Evolutionary conservation across 768 basidiomycete genomes (phyloP), one percentile per base, ranked within the genome.

Genomic region (Boletus rex-veris): DNA sequence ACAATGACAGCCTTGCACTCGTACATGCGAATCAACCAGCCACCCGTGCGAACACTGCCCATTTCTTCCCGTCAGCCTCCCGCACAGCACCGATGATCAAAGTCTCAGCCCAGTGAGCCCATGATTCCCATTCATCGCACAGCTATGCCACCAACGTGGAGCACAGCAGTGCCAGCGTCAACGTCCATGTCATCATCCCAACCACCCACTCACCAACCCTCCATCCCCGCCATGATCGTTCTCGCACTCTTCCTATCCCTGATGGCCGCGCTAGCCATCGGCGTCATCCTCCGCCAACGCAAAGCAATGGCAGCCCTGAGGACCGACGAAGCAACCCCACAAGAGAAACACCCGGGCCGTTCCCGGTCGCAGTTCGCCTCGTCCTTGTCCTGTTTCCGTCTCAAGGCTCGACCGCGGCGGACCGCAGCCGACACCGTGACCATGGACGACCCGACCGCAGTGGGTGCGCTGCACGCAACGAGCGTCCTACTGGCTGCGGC

Each of bases 401-500:
- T 8, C 28, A 28, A 28, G 28, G 7, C 28, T 28, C 8, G 28
- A 8, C 28, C 28, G 28, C 28, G 28, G 6, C 16, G 7, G 24
- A 42, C 46, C 30, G 48, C 46, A 44, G 26, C n/a, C 15, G 8
- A 21, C 46, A 30, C 33, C 7, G 21, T 36, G 35, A 9, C n/a
- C 15, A 11, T 9, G 19, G 39, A 51, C n/a, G 3, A 35, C 44
- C 43, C 47, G 11, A 58, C 68, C 45, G 48, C 55, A 45, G 58
- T 67, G n/a, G 56, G 56, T 15, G 60, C 63, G 24, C 57, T 64
- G 3, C 68, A 67, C 40, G 58, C 64, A 18, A 35, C 64, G 36
- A 57, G 58, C 45, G 50, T 59, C 3, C 40, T 67, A 4, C 55
- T 68, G 15, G 68, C 68, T 51, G 66, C 61, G 39, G 64, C 68